Base-by-base conservation (phyloP, 2,329 filamentous ascomycete genomes). In the Colletotrichum musicola region DNA sequence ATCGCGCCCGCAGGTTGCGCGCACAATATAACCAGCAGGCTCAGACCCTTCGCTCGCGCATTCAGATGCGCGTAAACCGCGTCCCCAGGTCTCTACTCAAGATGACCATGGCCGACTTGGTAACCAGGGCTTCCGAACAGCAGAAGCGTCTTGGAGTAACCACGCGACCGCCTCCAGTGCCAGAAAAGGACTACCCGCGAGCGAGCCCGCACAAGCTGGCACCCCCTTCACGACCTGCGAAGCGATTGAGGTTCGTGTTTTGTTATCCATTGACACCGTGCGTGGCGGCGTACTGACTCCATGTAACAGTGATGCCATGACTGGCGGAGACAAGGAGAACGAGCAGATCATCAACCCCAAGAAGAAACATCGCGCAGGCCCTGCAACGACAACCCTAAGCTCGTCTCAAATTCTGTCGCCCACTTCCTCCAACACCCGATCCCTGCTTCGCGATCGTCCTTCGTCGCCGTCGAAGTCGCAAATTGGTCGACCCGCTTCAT, bases 61-160 rank as follows among this genome's bases (percentile, higher is more conserved):
- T 99, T 60, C 95, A 98, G 80, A 92, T 97, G 82, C 93, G 96
- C 81, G 88, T 98, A 78, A 97, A 98, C 77, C 91, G 96, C 62
- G 96, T 98, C 60, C 96, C 96, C 7, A 88, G 89, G 74, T 87
- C 90, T 16, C 82, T 97, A 71, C 90, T 95, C 68, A 93, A 92
- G 75, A 86, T 89, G 70, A 97, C 89, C 65, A 95, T 99, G 86
- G 90, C 90, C 64, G 95, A 97, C 51, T 84, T 98, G 9, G 78
- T 95, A 13, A 76, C 80, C 56, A 88, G 83, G 72, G 82, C 82
- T 72, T 68, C 80, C n/a, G 80, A 84, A 35, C 80, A 85, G 63
- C 81, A 84, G 60, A 79, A 81, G 65, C 75, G 74, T 58, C 74
- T 74, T 6, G 67, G 72, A 25, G 68, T 77, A 22, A 69, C 70